Evolutionary conservation across 2,329 filamentous ascomycete species (phyloP).

Genomic region (Epichloe coenophiala): DNA sequence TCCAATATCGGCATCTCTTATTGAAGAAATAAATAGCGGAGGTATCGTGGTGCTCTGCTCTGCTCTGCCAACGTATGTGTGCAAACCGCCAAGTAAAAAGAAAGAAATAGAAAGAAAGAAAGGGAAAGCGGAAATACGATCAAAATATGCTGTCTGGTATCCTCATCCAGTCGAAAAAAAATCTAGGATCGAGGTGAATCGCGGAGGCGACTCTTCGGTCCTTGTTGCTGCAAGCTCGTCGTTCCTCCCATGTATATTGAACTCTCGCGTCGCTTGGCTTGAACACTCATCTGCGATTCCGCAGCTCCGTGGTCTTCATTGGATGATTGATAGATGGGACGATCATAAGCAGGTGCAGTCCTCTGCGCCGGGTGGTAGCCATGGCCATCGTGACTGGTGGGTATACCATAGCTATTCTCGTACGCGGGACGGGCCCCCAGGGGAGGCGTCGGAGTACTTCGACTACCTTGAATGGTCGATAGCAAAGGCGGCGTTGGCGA

Average conservation of each 20-base stretch:
- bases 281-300: conserved; percentile 16
- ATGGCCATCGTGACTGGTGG: conserved; percentile 13
- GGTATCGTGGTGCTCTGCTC: conserved; percentile 14
- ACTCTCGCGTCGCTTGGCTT: conserved; percentile 42
- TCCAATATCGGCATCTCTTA: neutral
- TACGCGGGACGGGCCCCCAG: conserved; percentile 27
- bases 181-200: conserved; percentile 34
- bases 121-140: neutral
- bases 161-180: neutral
- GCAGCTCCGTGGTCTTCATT: conserved; percentile 11
- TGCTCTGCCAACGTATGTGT: neutral
- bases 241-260: conserved; percentile 41
- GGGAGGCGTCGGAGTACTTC: conserved; percentile 32
- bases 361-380: conserved; percentile 9
- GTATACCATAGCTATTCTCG: conserved; percentile 25
- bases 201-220: conserved; percentile 38
- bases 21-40: conserved; percentile 11
- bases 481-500: conserved; percentile 39
- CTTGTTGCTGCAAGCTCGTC: conserved; percentile 33
- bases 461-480: conserved; percentile 16
- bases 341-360: conserved; percentile 23
- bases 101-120: neutral
- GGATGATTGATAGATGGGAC: conserved; percentile 20
- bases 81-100: neutral
- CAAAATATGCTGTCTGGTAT: neutral